phyloP scores from a whole-genome alignment of 345 rosid genomes.

The Erysimum cheiranthoides region DNA sequence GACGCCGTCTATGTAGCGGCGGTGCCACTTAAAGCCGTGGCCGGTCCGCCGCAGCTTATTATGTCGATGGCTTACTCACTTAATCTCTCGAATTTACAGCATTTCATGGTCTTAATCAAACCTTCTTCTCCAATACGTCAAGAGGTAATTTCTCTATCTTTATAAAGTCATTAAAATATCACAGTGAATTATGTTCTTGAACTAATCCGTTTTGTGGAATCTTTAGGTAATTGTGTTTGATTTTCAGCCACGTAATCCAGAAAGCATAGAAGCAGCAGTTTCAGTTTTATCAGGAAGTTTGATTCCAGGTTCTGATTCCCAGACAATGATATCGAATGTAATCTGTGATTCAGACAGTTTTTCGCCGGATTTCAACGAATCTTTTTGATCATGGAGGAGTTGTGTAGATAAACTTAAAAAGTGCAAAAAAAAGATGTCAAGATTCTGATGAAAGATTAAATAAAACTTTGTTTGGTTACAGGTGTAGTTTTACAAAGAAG shows the following conservation, averaged over 20 bases:
- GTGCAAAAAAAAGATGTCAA: constrained; percentile 11
- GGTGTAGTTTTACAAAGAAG: constrained; percentile 63
- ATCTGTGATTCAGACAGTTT: constrained; percentile 16
- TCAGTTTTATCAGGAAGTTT: constrained; percentile 37
- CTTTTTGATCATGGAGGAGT: constrained; percentile 15
- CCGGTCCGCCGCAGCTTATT: constrained; percentile 62
- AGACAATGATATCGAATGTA: constrained; percentile 37
- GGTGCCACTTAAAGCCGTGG: constrained; percentile 61
- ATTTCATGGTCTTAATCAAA: constrained; percentile 65
- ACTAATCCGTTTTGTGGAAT: constrained; percentile 1
- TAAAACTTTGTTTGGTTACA: background rate
- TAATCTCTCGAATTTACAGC: constrained; percentile 55
- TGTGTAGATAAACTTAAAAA: constrained; percentile 4
- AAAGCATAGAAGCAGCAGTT: constrained; percentile 41
- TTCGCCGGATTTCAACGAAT: constrained; percentile 14
- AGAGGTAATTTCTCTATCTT: constrained; percentile 31
- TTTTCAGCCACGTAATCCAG: constrained; percentile 46
- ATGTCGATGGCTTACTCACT: constrained; percentile 70
- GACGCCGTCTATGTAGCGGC: constrained; percentile 70
- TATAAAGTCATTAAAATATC: constrained; percentile 4
- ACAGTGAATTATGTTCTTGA: background rate
- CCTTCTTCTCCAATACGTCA: constrained; percentile 29
- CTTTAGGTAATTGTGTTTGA: constrained; percentile 44
- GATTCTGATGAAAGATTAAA: background rate
- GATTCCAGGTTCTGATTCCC: constrained; percentile 45